Evolutionary conservation across 2,329 filamentous ascomycete species (phyloP).

Genomic region (Paraphoma chrysanthemicola): DNA sequence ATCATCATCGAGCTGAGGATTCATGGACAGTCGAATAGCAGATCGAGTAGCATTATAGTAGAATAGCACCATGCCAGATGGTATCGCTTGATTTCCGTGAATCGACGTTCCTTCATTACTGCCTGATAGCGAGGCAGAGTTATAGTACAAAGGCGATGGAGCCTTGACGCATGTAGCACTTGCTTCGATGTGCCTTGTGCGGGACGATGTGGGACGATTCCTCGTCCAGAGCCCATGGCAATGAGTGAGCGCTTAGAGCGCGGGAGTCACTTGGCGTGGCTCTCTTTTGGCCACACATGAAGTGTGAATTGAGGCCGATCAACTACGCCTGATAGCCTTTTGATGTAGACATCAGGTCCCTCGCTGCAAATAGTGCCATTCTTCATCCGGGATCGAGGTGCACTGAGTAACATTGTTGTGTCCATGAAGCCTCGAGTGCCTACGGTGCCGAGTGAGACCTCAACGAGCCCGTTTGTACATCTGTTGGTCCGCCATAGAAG

Average conservation of each 20-base stretch:
- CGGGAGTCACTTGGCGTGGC: not conserved
- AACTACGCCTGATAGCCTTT: too few species aligned
- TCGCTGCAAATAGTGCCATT: too few species aligned
- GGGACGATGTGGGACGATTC: constrained; percentile 1
- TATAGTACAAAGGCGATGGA: constrained; percentile 28
- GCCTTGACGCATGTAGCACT: not conserved
- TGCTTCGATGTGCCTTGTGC: constrained; percentile 3
- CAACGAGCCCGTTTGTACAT: constrained; percentile 49
- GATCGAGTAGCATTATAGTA: constrained; percentile 17
- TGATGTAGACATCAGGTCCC: too few species aligned
- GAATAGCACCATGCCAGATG: constrained; percentile 19
- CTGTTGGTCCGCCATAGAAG: constrained; percentile 44
- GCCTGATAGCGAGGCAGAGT: constrained; percentile 21
- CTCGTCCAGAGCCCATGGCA: not conserved
- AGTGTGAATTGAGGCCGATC: not conserved
- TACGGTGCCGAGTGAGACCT: constrained; percentile 5
- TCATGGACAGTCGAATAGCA: constrained; percentile 13
- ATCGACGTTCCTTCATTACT: constrained; percentile 25
- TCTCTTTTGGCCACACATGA: not conserved
- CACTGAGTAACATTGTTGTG: not conserved
- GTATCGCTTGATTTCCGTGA: constrained; percentile 15
- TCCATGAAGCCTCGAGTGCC: not conserved
- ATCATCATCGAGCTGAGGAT: constrained; percentile 12
- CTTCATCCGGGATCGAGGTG: not conserved
- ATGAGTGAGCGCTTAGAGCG: not conserved